Conservation (phyloP, 1,284 basidiomycete species). For the Meira nashicola region DNA sequence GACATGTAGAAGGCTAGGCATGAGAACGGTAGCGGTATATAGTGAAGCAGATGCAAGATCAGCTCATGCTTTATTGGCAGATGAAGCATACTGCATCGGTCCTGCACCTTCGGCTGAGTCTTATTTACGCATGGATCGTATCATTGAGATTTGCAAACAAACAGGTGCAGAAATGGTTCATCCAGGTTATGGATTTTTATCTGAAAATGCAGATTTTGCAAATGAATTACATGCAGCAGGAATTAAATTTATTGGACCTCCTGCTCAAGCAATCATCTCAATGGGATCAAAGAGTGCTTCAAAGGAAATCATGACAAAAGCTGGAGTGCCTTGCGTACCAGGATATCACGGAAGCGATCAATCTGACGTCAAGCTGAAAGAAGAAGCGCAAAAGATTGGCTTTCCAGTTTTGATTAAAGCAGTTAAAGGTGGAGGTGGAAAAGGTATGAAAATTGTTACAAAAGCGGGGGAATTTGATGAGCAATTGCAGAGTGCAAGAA, state of each 20-base stretch:
- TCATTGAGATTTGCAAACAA: slow-evolving; percentile 70
- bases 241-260: slow-evolving; percentile 53
- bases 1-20: slow-evolving; percentile 78
- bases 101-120: slow-evolving; percentile 80
- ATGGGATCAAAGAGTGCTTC: slow-evolving; percentile 72
- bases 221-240: slow-evolving; percentile 22
- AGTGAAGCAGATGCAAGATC: slow-evolving; percentile 75
- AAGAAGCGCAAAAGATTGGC: slow-evolving; percentile 60
- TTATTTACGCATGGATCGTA: slow-evolving; percentile 83
- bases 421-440: slow-evolving; percentile 54
- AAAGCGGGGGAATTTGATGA: slow-evolving; percentile 66
- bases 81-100: slow-evolving; percentile 90
- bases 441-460: slow-evolving; percentile 56
- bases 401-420: slow-evolving; percentile 55
- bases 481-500: slow-evolving; percentile 73
- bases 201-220: slow-evolving; percentile 53
- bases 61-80: slow-evolving; percentile 70
- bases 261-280: slow-evolving; percentile 55
- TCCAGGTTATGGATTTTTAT: slow-evolving; percentile 85
- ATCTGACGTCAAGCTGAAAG: slow-evolving; percentile 62
- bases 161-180: slow-evolving; percentile 77
- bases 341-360: slow-evolving; percentile 79
- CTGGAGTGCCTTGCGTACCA: slow-evolving; percentile 87
- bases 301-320: slow-evolving; percentile 83
- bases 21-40: slow-evolving; percentile 84